These are phyloP conservation scores for Tripterygium wilfordii DNA, from an alignment of 177 flowering plant genomes.

Conservation along the genomic window DNA sequence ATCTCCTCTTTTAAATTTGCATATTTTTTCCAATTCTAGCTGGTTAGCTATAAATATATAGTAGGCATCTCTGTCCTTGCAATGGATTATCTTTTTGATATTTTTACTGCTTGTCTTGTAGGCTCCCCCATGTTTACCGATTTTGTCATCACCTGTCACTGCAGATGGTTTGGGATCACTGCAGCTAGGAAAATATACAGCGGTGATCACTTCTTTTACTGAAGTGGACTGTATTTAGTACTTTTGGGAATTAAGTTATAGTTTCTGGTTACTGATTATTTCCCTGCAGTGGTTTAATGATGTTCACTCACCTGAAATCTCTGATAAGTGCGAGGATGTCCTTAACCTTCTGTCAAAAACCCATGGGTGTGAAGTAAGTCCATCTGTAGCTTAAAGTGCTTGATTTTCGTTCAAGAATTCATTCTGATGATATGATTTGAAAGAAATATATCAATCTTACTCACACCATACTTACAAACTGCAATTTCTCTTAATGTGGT, in stretches of 20 bases:
- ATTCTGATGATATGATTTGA: too few species aligned
- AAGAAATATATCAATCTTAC: too few species aligned
- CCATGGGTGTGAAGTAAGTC: constrained; percentile 72
- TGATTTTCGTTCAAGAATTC: too few species aligned
- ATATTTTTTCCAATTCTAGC: too few species aligned
- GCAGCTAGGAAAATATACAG: constrained; percentile 79
- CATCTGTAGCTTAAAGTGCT: background rate
- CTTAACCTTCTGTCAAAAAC: constrained; percentile 48
- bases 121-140: constrained; percentile 80
- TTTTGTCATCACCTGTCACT: constrained; percentile 39
- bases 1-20: too few species aligned
- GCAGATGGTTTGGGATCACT: constrained; percentile 43
- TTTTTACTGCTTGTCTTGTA: constrained; percentile 27
- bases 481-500: constrained; percentile 5
- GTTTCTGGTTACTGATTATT: constrained; percentile 4
- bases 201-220: constrained; percentile 33
- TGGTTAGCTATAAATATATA: too few species aligned
- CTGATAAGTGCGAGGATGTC: constrained; percentile 73
- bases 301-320: constrained; percentile 75
- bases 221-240: background rate
- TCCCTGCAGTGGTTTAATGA: constrained; percentile 92
- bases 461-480: too few species aligned
- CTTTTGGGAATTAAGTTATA: background rate
- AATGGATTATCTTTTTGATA: too few species aligned
- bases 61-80: too few species aligned